Evolutionary conservation across 169 alveolate genomes (phyloP).

Genomic region (Theileria orientalis): DNA sequence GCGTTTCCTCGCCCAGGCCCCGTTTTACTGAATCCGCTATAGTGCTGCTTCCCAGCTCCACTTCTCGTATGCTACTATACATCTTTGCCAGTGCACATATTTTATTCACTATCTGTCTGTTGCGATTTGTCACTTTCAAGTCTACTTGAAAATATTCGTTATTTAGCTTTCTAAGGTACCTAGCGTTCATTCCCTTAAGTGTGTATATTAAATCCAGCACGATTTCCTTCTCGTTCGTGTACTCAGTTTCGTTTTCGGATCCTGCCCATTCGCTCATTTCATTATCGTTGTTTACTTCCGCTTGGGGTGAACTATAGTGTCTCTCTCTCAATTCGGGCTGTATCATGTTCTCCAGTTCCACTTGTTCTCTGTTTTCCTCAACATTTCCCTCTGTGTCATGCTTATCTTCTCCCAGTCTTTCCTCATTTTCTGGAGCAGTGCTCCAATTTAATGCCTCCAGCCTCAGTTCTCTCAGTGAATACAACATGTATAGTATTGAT

Average conservation of each 20-base stretch:
- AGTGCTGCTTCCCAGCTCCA: background rate
- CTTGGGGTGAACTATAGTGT: background rate
- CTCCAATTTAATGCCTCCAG: background rate
- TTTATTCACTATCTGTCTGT: constrained; percentile 25
- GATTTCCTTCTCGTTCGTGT: constrained; percentile 45
- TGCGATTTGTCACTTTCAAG: constrained; percentile 31
- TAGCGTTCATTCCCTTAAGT: constrained; percentile 46
- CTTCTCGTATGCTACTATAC: constrained; percentile 16
- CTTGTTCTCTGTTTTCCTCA: background rate
- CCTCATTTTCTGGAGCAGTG: background rate
- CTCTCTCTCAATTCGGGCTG: background rate
- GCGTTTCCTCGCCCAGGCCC: constrained; percentile 44
- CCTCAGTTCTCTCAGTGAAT: constrained; percentile 11
- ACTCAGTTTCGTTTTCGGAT: constrained; percentile 24
- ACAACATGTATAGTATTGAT: constrained; percentile 6
- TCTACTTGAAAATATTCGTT: constrained; percentile 16
- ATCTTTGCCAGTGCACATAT: constrained; percentile 21
- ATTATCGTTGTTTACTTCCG: background rate
- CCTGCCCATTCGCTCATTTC: too few species aligned
- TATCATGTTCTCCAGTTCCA: background rate
- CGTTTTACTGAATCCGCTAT: constrained; percentile 28
- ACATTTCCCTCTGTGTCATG: background rate
- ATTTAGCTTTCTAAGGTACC: constrained; percentile 23
- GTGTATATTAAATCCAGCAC: constrained; percentile 34
- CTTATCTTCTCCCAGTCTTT: background rate